These are phyloP conservation scores for Aspergillus candidus DNA, from an alignment of 2,329 filamentous ascomycete species.

Conservation along the genomic window DNA sequence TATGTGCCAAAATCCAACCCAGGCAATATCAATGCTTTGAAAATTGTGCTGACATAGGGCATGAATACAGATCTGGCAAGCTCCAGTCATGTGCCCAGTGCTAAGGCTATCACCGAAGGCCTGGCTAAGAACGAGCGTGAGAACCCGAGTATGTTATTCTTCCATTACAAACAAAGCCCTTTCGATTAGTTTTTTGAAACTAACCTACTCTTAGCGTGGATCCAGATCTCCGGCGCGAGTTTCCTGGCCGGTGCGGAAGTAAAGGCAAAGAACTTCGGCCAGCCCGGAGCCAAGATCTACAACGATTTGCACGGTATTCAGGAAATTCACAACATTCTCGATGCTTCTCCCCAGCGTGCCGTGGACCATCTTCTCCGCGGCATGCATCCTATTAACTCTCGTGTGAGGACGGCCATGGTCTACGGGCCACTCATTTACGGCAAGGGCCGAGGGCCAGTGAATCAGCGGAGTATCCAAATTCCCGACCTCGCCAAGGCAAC, in stretches of 20 bases:
- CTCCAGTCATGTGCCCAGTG: too few relatives aligned
- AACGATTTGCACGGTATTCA: conserved; percentile 31
- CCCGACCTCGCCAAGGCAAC: conserved; percentile 39
- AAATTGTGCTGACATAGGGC: too few relatives aligned
- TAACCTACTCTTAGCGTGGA: too few relatives aligned
- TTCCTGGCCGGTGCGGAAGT: conserved; percentile 31
- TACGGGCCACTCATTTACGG: conserved; percentile 60
- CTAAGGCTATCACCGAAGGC: too few relatives aligned
- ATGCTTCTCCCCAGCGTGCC: conserved; percentile 51
- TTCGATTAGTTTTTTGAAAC: too few relatives aligned
- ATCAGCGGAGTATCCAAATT: conserved; percentile 48
- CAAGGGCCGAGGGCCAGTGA: conserved; percentile 44
- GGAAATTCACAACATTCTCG: conserved; percentile 30
- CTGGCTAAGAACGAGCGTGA: too few relatives aligned
- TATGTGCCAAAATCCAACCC: too few relatives aligned
- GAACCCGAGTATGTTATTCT: too few relatives aligned
- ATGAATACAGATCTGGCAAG: too few relatives aligned
- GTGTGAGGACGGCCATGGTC: conserved; percentile 53
- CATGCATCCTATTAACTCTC: conserved; percentile 36
- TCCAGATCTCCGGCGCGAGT: conserved; percentile 38
- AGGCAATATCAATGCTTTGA: too few relatives aligned
- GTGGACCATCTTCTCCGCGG: conserved; percentile 60
- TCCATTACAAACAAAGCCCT: too few relatives aligned
- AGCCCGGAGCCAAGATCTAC: conserved; percentile 24
- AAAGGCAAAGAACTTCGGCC: conserved; percentile 25